Evolutionary conservation across 2,329 filamentous ascomycete genomes (phyloP), one percentile per base, ranked within the genome.

Genomic region (Diaporthe velutina): DNA sequence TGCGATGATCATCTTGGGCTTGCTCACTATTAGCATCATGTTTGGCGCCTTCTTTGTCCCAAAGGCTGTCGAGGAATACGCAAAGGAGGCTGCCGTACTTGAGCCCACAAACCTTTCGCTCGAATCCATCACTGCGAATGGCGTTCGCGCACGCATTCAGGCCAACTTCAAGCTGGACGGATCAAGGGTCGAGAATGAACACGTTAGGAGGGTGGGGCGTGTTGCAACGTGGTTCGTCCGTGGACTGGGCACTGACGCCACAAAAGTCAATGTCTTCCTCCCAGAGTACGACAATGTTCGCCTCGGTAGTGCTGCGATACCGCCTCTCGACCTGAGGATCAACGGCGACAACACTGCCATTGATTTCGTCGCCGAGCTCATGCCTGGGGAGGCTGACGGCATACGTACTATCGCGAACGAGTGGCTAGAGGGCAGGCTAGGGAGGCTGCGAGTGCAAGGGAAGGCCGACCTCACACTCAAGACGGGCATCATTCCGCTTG

Each of bases 41-140:
- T 84, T 93, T 22, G 86, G 96, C 73, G 95, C 92, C 22, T 98
- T 98, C 84, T 90, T 98, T 71, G 90, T 93, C 0, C 96, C 96
- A 2, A 92, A 93, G 22, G 91, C 93, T 10, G 91, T 98, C 15
- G 92, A 98, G 83, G 90, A 95, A 81, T 99, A 99, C 83, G 94
- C 94, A 66, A 93, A 96, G 83, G 89, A 96, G 82, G 95, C 96
- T 4, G 89, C 93, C 33, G 91, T 96, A 25, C 90, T 99, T 78
- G 91, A 96, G 80, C 95, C 97, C 2, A 95, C 93, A 8, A 94
- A 93, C 78, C 85, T 99, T 28, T 95, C 95, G 2, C 92, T 99
- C 75, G 94, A 97, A 80, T 95, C 93, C 2, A 93, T 98, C 78
- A 98, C 95, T 0, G 81, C 91, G 10, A 89, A 92, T 74, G 96